Evolutionary conservation across 2,329 filamentous ascomycete genomes (phyloP), one percentile per base, ranked within the genome.

Genomic region (Nemania sp.): DNA sequence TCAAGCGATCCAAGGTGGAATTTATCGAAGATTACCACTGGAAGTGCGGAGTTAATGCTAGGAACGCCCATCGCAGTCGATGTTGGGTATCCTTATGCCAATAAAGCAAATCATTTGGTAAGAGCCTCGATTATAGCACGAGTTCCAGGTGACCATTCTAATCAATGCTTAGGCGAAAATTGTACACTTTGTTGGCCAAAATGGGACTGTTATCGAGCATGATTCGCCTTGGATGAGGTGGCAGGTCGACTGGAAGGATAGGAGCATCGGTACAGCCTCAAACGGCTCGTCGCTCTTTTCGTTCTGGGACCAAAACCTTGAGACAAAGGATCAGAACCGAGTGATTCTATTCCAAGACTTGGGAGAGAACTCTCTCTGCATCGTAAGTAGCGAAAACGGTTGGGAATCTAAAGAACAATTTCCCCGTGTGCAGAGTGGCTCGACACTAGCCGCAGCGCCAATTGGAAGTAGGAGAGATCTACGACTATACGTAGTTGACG

Each of bases 391-490:
- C 38, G 10, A 5, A 41, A 41, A 13, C 8, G 11, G 20, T 55
- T 55, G 53, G 53, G 3, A 20, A 55, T 13, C 13, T 11, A 38
- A 15, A 15, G 22, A 51, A n/a, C 10, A 27, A 2, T 51, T 26
- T 51, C 5, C 24, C 20, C 20, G 2, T 7, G 24, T 22, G 13
- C 47, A 53, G 26, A 22, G 4, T 29, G 53, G 35, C 53, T 56
- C 53, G 32, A 4, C 53, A 26, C n/a, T 56, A 13, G 53, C 53
- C 18, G 22, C 15, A n/a, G 53, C 53, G 10, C 53, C 53, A 11
- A 54, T n/a, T 26, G 32, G 53, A 11, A n/a, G 15, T 43, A 24
- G 20, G 11, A 56, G 20, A 56, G 32, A 26, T 8, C 53, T 56
- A 20, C 53, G 53, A 18, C 32, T 56, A 35, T 56, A 43, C 32